These are phyloP conservation scores for Penstemon newberryi DNA, from an alignment of 257 asterid species.

Conservation along the genomic window DNA sequence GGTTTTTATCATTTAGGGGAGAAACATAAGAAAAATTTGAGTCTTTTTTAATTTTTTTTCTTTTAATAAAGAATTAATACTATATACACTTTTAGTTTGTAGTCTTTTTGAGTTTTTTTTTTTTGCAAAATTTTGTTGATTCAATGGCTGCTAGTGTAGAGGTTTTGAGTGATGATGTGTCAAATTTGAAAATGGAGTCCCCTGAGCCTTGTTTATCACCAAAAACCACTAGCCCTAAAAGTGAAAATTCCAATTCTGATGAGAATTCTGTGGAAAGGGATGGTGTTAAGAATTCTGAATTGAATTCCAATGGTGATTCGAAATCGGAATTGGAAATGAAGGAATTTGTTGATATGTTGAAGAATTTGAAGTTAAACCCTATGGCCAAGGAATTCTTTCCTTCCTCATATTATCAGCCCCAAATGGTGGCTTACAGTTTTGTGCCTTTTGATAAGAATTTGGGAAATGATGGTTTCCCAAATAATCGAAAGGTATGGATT, in stretches of 20 bases:
- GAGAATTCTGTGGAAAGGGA: constrained; percentile 36
- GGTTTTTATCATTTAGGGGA: constrained; percentile 31
- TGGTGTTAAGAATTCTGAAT: constrained; percentile 54
- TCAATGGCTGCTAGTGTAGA: constrained; percentile 90
- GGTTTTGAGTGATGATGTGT: constrained; percentile 20
- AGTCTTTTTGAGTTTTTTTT: constrained; percentile 26
- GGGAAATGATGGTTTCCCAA: constrained; percentile 55
- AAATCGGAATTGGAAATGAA: constrained; percentile 70
- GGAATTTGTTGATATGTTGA: constrained; percentile 66
- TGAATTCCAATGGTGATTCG: constrained; percentile 43
- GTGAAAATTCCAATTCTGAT: constrained; percentile 38
- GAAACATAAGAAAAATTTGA: constrained; percentile 18
- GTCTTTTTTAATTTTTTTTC: not conserved
- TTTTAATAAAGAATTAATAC: too few species aligned
- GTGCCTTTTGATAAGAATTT: constrained; percentile 43
- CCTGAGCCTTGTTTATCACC: constrained; percentile 48
- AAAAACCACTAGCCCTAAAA: constrained; percentile 32
- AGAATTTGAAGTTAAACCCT: constrained; percentile 81
- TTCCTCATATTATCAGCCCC: constrained; percentile 59
- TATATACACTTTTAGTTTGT: constrained; percentile 8
- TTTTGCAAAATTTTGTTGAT: constrained; percentile 20
- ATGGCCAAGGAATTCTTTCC: constrained; percentile 90
- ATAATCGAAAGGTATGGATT: constrained; percentile 66
- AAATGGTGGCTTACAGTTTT: constrained; percentile 48
- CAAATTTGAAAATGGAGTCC: constrained; percentile 39